A percentile compares a stretch with the other conserved stretches of the same genome.
Conservation (phyloP, 164 flowering plant genomes). For the Magnolia changhungtana region DNA sequence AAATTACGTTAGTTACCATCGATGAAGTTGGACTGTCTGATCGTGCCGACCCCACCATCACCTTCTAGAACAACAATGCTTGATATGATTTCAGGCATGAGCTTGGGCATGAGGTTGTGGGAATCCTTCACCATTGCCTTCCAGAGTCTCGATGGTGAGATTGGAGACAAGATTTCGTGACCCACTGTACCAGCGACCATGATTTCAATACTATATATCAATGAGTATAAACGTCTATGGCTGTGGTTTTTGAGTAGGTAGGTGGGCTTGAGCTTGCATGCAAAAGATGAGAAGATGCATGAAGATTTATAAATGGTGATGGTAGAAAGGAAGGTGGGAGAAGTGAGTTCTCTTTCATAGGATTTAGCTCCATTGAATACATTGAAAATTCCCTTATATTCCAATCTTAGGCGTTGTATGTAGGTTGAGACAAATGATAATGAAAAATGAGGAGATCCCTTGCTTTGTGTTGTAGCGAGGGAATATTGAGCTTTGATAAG, state of each 20-base stretch:
- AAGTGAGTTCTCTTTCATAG: background rate
- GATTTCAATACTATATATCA: background rate
- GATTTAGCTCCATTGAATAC: background rate
- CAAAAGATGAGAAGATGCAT: background rate
- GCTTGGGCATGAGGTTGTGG: slow-evolving; percentile 3
- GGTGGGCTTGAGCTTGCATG: background rate
- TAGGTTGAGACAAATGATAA: too few relatives aligned
- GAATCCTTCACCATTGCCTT: slow-evolving; percentile 1
- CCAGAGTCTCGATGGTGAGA: background rate
- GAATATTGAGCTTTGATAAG: too few relatives aligned
- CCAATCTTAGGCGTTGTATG: background rate
- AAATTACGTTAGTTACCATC: background rate
- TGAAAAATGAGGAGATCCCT: too few relatives aligned
- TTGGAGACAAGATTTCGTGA: background rate
- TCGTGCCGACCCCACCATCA: slow-evolving; percentile 1
- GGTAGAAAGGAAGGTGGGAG: background rate
- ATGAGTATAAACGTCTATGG: background rate
- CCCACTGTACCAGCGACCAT: slow-evolving; percentile 1
- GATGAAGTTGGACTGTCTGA: slow-evolving; percentile 1
- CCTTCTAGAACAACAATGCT: background rate
- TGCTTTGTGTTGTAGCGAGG: too few relatives aligned
- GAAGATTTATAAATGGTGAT: background rate
- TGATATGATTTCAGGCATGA: slow-evolving; percentile 4
- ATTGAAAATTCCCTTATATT: background rate
- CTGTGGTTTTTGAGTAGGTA: background rate